Evolutionary conservation across 2,329 filamentous ascomycete genomes (phyloP), one percentile per base, ranked within the genome.

Genomic region (Fusarium gaditjirri): DNA sequence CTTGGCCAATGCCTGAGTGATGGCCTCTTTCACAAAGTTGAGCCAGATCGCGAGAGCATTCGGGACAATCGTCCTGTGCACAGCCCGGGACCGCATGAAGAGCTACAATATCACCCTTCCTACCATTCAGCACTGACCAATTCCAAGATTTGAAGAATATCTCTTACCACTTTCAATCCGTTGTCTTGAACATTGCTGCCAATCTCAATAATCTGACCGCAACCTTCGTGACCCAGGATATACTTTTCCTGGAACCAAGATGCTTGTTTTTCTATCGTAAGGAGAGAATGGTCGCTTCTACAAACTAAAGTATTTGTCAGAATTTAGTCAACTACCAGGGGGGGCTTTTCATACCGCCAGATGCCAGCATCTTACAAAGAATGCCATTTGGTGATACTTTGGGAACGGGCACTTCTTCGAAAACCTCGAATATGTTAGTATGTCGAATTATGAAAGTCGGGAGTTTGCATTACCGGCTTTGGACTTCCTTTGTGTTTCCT

Each of bases 1-100:
- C 80, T 53, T 84, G 81, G 0, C 83, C 83, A 25, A 85, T 83
- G 0, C 83, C 83, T 2, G 83, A 83, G 65, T 84, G 83, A 47
- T 81, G 80, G 1, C 81, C 77, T 35, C 47, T 56, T 50, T 81
- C 77, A 53, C 82, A 83, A 1, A 83, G 72, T 64, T 84, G 82
- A 7, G 78, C 63, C 2, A 85, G 66, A 41, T 82, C 81, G 2
- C 80, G 78, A 6, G 79, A 81, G 52, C 83, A 85, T 61, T 85
- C 82, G 0, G 78, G 74, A 10, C 73, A 75, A 11, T 72, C 65
- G 0, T 60, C 41, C 21, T 41, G 14, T 2, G 54, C 47, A 2
- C 73, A 75, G 2, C 73, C 73, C 2, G 73, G 73, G 3, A 75
- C 73, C 2, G 71, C 73, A 39, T 75, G 73, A 11, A 75, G 70